Base-by-base conservation (phyloP, 257 asterid genomes). In the Primulina huaijiensis region DNA sequence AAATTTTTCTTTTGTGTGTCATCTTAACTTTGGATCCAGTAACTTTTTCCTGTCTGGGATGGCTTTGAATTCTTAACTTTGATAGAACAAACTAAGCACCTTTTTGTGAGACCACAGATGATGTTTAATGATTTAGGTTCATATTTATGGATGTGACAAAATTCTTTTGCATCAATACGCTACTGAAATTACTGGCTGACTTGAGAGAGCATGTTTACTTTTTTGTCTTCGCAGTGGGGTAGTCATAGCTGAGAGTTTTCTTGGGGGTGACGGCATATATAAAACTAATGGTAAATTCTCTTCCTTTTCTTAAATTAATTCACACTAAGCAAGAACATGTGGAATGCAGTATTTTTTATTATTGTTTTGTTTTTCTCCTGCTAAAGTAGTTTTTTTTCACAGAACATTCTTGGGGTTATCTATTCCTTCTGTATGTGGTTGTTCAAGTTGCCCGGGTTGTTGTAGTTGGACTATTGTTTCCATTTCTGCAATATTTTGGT, bases 351-450 rank as follows among this genome's bases (percentile, higher is more conserved):
- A 38, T 19, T 38, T 46, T 61, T 66, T 55, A 25, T n/a, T 37
- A 64, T 62, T 56, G 52, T 35, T 35, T 35, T 35, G 43, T 68
- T 68, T 76, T 34, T 72, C 64, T 46, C 20, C 16, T 58, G 53
- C 75, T 73, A 38, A 46, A 3, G 55, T 46, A 14, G 55, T 46
- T 14, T 63, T 71, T 27, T 70, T 68, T 78, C 69, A 61, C 96
- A 90, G 97, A 80, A 64, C 70, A 87, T 79, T 89, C 91, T 46
- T 90, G 98, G 98, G 98, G 98, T 64, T 90, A 87, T 75, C 88
- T 90, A 67, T 74, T 87, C 76, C 98, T 92, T 62, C 93, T 92
- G 23, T 92, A 90, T 65, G 78, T 77, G 64, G 76, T 90, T 76
- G 95, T 92, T 79, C 96, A 81, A 84, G 79, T 87, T 70, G 78